Conservation (phyloP, 2,329 filamentous ascomycete species). For the Aspergillus sp. region DNA sequence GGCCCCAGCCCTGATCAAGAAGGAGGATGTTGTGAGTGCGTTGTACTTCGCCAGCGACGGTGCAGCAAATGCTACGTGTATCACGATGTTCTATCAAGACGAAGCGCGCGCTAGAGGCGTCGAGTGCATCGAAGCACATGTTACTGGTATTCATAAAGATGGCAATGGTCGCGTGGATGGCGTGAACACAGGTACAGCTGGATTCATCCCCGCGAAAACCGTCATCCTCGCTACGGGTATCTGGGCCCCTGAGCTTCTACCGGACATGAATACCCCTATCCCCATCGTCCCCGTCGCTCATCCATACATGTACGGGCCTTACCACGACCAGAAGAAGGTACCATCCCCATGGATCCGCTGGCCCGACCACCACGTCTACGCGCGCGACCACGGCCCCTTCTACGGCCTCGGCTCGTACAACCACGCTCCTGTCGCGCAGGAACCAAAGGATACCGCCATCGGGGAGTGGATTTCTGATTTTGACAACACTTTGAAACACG, state of each 20-base stretch:
- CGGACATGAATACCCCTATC: conserved; percentile 26
- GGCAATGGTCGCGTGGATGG: conserved; percentile 20
- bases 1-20: conserved; percentile 33
- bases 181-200: conserved; percentile 18
- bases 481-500: conserved; percentile 22
- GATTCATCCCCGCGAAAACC: conserved; percentile 14
- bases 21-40: conserved; percentile 15
- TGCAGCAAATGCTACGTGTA: conserved; percentile 26
- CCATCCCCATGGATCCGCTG: conserved; percentile 38
- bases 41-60: conserved; percentile 32
- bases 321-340: conserved; percentile 17
- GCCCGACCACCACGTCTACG: conserved; percentile 39
- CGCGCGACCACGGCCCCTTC: conserved; percentile 34
- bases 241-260: conserved; percentile 29
- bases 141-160: conserved; percentile 20
- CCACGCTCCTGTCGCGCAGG: conserved; percentile 27
- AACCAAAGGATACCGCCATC: conserved; percentile 21
- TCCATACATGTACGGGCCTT: conserved; percentile 36
- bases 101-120: conserved; percentile 24
- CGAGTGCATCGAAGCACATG: conserved; percentile 24
- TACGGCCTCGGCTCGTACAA: conserved; percentile 39
- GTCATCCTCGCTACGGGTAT: conserved; percentile 35
- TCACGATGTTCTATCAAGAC: conserved; percentile 28
- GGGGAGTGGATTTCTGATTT: conserved; percentile 28
- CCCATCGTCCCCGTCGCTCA: conserved; percentile 39